phyloP scores from a whole-genome alignment of 179 eudicot genomes.

The Amaranthus tricolor region DNA sequence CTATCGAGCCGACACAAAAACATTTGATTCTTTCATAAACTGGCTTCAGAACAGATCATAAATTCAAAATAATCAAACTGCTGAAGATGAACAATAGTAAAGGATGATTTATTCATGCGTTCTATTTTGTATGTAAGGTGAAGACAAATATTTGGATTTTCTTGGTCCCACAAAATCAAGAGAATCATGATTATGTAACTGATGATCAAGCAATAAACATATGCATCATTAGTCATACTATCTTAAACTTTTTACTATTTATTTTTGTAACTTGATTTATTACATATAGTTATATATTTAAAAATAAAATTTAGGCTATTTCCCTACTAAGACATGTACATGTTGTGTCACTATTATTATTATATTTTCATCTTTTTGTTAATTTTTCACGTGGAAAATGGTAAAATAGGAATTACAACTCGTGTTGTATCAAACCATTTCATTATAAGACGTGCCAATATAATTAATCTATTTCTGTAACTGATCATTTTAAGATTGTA shows the following conservation, averaged over 20 bases:
- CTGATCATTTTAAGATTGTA: no score
- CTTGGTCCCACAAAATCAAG: constrained; percentile 8
- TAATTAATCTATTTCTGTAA: no score
- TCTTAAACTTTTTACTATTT: constrained; percentile 16
- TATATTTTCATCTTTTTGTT: not conserved
- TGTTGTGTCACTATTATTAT: not conserved
- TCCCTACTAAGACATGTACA: not conserved
- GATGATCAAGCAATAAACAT: constrained; percentile 23
- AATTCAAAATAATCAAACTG: not conserved
- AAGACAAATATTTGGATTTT: constrained; percentile 14
- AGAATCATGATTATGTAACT: constrained; percentile 20
- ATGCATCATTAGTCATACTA: constrained; percentile 8
- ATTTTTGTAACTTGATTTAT: not conserved
- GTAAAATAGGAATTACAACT: not conserved
- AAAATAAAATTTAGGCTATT: not conserved
- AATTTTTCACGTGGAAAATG: not conserved
- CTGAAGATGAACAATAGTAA: not conserved
- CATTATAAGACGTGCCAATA: no score
- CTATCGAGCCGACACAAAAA: constrained; percentile 73
- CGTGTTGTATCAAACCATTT: not conserved
- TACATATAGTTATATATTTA: not conserved
- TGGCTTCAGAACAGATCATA: constrained; percentile 43
- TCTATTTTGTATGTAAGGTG: not conserved
- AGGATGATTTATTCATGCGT: not conserved
- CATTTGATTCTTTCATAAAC: constrained; percentile 59